phyloP scores from a whole-genome alignment of 1,284 basidiomycete species.

The Sporisorium iseilematis-ciliati region DNA sequence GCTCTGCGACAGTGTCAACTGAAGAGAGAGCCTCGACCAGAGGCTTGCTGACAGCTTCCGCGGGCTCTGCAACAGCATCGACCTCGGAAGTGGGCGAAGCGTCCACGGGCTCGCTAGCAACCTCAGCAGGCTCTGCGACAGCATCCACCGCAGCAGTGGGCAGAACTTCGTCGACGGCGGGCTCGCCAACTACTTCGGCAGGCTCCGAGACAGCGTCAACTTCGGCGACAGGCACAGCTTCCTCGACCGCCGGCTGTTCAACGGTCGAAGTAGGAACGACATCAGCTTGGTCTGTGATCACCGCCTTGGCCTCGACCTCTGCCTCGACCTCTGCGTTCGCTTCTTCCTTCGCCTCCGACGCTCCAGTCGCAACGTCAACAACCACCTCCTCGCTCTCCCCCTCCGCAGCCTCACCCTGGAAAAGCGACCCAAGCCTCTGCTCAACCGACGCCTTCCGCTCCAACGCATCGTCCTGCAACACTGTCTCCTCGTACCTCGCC shows the following conservation, averaged over 20 bases:
- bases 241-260: not conserved
- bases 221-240: too few species aligned
- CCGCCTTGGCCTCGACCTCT: not conserved
- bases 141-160: not conserved
- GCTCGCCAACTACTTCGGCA: not conserved
- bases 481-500: conserved; percentile 20
- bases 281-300: not conserved
- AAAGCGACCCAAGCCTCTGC: conserved; percentile 32
- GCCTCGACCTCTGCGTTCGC: too few species aligned
- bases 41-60: too few species aligned
- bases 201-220: too few species aligned
- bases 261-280: not conserved
- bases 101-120: too few species aligned
- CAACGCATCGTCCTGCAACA: conserved; percentile 2
- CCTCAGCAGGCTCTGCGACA: not conserved
- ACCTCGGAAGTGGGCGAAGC: too few species aligned
- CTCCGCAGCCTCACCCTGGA: not conserved
- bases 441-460: conserved; percentile 19
- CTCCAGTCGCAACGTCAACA: not conserved
- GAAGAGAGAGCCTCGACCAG: too few species aligned
- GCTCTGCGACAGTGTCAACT: not conserved
- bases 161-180: not conserved
- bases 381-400: not conserved
- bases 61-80: not conserved
- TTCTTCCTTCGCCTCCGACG: not conserved